Base-by-base conservation (phyloP, 768 basidiomycete genomes). In the Mycena haematopus region DNA sequence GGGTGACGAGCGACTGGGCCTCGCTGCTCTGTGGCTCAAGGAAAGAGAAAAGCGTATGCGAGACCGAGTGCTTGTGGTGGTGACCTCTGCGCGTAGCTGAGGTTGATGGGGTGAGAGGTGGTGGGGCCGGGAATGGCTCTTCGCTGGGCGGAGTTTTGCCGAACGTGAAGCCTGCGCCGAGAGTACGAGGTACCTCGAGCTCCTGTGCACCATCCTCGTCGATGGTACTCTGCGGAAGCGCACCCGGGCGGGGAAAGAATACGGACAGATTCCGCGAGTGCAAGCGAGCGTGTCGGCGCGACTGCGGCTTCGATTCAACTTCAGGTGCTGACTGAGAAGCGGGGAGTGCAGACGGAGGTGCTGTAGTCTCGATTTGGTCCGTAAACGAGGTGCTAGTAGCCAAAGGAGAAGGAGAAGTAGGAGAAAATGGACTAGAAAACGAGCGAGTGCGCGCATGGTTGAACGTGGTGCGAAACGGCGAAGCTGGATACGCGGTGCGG, bases 21-120 rank as follows among this genome's bases (percentile, higher is more conserved):
- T 22, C 58, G 45, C 54, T 57, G 46, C 54, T 69, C 51, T 86
- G 87, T 1, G 94, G 94, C 68, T 96, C 94, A 45, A 98, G 88
- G 72, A 97, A 97, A 0, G 94, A 95, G 76, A 96, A 96, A 76
- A 97, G 95, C 70, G 93, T 94, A 73, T 97, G 95, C 0, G 95
- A 96, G 13, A 95, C 75, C 0, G 94, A 96, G 74, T 96, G 95
- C 74, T 95, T 94, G 71, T 96, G 95, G 75, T 97, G 90, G 70
- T 94, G 93, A 0, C 92, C 93, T 42, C 90, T 77, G 36, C 87
- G 79, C 11, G 80, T 77, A 3, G 81, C 71, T 11, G 77, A 69
- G 1, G 71, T 56, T 0, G 74, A 61, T 64, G 76, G 52, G 69
- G 79, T 61, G 65, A 73, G 6, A 70, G 71, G 65, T 67, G 33